phyloP scores from a whole-genome alignment of 768 basidiomycete species.

The Tulasnella sp. region DNA sequence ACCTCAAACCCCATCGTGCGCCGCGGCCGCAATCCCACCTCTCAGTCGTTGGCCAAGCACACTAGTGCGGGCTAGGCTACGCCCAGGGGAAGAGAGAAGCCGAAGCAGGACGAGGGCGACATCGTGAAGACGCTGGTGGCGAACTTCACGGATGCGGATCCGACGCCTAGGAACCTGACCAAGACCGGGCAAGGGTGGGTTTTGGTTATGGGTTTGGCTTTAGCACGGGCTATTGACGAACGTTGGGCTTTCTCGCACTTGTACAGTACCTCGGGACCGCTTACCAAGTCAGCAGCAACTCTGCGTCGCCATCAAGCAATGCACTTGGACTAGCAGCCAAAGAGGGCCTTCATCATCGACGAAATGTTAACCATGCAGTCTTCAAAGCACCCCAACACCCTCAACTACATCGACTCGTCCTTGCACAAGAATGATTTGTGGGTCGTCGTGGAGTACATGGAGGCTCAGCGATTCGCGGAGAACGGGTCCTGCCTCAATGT shows the following conservation, averaged over 20 bases:
- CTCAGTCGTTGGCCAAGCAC: conserved; percentile 38
- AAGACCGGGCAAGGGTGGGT: conserved; percentile 99
- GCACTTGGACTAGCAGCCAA: conserved; percentile 99
- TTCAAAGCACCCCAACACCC: conserved; percentile 94
- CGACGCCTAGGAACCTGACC: conserved; percentile 87
- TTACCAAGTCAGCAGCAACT: conserved; percentile 60
- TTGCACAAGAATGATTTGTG: conserved; percentile 56
- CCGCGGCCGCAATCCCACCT: conserved; percentile 49
- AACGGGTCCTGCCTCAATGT: too few relatives aligned
- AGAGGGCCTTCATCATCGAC: conserved; percentile 99
- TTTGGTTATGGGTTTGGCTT: too few relatives aligned
- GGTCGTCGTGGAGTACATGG: conserved; percentile 94
- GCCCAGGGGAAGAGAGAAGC: too few relatives aligned
- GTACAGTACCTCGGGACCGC: too few relatives aligned
- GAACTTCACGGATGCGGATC: conserved; percentile 97
- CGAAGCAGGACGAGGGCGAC: conserved; percentile 67
- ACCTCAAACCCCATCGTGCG: not conserved
- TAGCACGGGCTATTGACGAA: too few relatives aligned
- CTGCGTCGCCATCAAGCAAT: conserved; percentile 99
- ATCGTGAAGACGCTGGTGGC: conserved; percentile 85
- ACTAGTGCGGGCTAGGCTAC: too few relatives aligned
- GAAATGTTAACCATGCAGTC: conserved; percentile 99
- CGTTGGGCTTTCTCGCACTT: not conserved
- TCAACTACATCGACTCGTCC: conserved; percentile 99
- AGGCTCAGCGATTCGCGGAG: conserved; percentile 53